These are phyloP conservation scores for Saccharomycopsis oosterbeekiorum DNA, from an alignment of 805 yeast species.

Conservation along the genomic window DNA sequence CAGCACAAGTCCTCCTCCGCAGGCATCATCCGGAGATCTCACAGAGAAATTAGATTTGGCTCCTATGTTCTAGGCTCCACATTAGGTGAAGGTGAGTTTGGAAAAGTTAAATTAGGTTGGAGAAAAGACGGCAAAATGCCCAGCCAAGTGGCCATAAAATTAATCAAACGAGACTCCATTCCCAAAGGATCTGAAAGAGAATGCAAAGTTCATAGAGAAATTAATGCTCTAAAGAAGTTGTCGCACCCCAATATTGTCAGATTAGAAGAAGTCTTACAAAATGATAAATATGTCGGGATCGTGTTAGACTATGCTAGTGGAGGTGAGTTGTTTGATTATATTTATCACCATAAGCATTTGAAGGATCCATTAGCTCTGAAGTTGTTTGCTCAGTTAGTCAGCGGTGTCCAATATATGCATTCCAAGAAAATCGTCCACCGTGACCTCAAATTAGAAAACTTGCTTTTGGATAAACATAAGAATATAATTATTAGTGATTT, in stretches of 20 bases:
- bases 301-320: constrained; percentile 96
- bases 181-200: constrained; percentile 80
- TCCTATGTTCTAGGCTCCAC: constrained; percentile 86
- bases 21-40: constrained; percentile 25
- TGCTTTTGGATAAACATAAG: constrained; percentile 74
- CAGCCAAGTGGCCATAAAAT: constrained; percentile 85
- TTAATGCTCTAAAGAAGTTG: constrained; percentile 75
- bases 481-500: constrained; percentile 83
- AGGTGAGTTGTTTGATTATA: constrained; percentile 92
- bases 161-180: constrained; percentile 82
- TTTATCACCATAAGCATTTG: constrained; percentile 72
- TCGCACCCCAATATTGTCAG: constrained; percentile 92
- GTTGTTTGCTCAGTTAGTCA: constrained; percentile 83
- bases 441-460: constrained; percentile 74
- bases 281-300: constrained; percentile 91
- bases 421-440: constrained; percentile 73
- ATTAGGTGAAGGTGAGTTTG: constrained; percentile 96
- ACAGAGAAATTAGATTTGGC: constrained; percentile 76
- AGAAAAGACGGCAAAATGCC: constrained; percentile 71
- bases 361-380: constrained; percentile 83
- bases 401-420: constrained; percentile 90
- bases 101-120: constrained; percentile 96
- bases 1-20: neutral
- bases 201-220: constrained; percentile 84
- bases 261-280: constrained; percentile 85